phyloP scores from a whole-genome alignment of 2,329 filamentous ascomycete species.

The Arthrobotrys entomopaga region DNA sequence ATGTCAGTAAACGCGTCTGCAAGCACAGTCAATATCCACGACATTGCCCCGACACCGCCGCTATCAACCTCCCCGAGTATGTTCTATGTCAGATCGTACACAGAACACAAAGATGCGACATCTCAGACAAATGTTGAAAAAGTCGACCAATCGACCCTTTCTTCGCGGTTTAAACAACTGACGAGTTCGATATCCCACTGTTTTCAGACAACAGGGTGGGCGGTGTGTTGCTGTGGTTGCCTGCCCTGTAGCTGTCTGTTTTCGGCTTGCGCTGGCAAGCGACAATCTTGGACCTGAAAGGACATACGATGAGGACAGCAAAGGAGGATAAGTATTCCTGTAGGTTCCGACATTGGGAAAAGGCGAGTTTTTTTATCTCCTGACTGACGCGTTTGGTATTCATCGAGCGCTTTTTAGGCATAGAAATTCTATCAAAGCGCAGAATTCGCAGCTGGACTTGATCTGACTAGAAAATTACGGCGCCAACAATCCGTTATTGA shows the following conservation, averaged over 20 bases:
- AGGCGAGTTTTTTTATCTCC: too few species aligned
- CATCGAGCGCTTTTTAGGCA: too few species aligned
- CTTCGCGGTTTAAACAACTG: constrained; percentile 20
- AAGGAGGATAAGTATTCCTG: too few species aligned
- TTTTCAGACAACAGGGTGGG: constrained; percentile 43
- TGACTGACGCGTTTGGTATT: too few species aligned
- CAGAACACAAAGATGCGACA: constrained; percentile 17
- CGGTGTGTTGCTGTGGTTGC: constrained; percentile 48
- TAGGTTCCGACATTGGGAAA: too few species aligned
- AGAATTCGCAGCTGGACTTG: too few species aligned
- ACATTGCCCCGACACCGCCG: constrained; percentile 9
- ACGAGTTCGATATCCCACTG: constrained; percentile 46
- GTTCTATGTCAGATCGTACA: constrained; percentile 24
- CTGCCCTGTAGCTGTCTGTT: constrained; percentile 40
- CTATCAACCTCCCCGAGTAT: constrained; percentile 41
- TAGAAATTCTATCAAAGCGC: too few species aligned
- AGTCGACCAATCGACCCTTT: constrained; percentile 19
- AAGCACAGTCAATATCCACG: constrained; percentile 25
- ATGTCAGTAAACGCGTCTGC: constrained; percentile 9
- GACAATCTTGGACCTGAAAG: constrained; percentile 6
- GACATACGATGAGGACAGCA: too few species aligned
- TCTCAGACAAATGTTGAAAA: constrained; percentile 16
- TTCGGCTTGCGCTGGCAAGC: constrained; percentile 45
- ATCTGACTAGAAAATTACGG: too few species aligned
- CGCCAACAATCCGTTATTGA: too few species aligned